Percentiles rank a stretch among this genome's conserved stretches.
These are phyloP conservation scores for Saccharomyces hybrid DNA, from an alignment of 1,139 yeast species.

Conservation along the genomic window DNA sequence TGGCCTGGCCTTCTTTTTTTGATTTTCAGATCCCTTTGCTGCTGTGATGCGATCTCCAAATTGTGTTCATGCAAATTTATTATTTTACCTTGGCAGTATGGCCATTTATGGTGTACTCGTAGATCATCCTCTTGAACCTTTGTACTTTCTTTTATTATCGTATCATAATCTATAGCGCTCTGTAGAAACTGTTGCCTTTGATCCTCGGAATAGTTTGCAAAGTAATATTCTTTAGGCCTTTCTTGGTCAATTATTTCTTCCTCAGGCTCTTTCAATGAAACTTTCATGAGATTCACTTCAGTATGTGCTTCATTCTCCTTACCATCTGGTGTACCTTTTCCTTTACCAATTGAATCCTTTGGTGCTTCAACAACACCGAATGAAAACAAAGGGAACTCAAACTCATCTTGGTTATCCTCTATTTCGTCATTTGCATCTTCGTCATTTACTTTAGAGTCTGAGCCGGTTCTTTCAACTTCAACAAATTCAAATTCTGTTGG, in stretches of 20 bases:
- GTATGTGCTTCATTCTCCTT: slow-evolving; percentile 30
- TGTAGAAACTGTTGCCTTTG: slow-evolving; percentile 33
- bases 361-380: slow-evolving; percentile 21
- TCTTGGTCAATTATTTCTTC: slow-evolving; percentile 36
- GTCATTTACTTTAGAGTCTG: slow-evolving; percentile 10
- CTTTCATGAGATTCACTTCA: slow-evolving; percentile 33
- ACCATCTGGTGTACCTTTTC: slow-evolving; percentile 10
- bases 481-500: slow-evolving; percentile 45
- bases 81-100: slow-evolving; percentile 28
- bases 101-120: slow-evolving; percentile 13
- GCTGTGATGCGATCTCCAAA: slow-evolving; percentile 29
- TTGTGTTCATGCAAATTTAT: slow-evolving; percentile 40
- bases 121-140: slow-evolving; percentile 6
- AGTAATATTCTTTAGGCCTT: slow-evolving; percentile 49
- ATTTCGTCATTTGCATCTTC: slow-evolving; percentile 10
- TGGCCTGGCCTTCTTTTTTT: slow-evolving; percentile 41
- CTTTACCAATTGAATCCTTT: slow-evolving; percentile 10
- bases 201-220: slow-evolving; percentile 34
- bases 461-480: slow-evolving; percentile 34
- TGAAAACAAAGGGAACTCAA: slow-evolving; percentile 51
- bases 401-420: slow-evolving; percentile 36
- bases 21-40: slow-evolving; percentile 16
- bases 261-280: slow-evolving; percentile 43
- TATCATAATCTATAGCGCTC: slow-evolving; percentile 42
- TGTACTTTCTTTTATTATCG: slow-evolving; percentile 25